Base-by-base conservation (phyloP, 768 basidiomycete species). In the Leccinum subgranulosum region DNA sequence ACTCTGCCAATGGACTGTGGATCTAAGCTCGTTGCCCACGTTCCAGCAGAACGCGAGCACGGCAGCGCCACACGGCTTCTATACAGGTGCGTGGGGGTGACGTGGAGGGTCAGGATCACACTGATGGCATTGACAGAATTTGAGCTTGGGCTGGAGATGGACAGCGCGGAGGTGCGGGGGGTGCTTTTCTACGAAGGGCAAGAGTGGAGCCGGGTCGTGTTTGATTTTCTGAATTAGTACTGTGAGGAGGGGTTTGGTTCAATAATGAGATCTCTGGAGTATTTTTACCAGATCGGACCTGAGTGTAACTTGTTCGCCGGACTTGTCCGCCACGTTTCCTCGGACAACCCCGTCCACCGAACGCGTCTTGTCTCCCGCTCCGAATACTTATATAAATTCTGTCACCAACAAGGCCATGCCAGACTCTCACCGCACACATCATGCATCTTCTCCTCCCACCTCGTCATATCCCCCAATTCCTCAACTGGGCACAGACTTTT, bases 401-500 rank as follows among this genome's bases (percentile, higher is more conserved):
- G 23, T 36, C 29, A 31, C 11, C 31, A n/a, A 41, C 25, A 15
- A 28, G 2, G 49, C 14, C 49, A 29, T 29, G 28, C 9, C 15
- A 25, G 7, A 29, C 41, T 43, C 41, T 43, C 41, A 19, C n/a
- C 19, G 11, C 48, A 48, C 25, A 14, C 14, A 29, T 55, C 50
- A 17, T 41, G 9, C 58, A 74, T 83, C 54, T 55, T 72, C 46
- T 47, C 68, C 41, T 43, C 41, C 41, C 41, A 19, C 41, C 41
- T 43, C 41, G 41, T 43, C 45, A 53, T 21, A 19, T 71, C 73
- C 66, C 75, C 41, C 66, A 73, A 9, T 70, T 95, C 77, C 75
- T 77, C 5, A 98, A 96, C 76, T 98, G 96, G 96, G 94, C 87
- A 5, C 79, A 75, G 53, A 93, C 90, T 6, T 97, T 87, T 73